Evolutionary conservation across 2,329 filamentous ascomycete genomes (phyloP), one percentile per base, ranked within the genome.

Genomic region (Diplodia mutila): DNA sequence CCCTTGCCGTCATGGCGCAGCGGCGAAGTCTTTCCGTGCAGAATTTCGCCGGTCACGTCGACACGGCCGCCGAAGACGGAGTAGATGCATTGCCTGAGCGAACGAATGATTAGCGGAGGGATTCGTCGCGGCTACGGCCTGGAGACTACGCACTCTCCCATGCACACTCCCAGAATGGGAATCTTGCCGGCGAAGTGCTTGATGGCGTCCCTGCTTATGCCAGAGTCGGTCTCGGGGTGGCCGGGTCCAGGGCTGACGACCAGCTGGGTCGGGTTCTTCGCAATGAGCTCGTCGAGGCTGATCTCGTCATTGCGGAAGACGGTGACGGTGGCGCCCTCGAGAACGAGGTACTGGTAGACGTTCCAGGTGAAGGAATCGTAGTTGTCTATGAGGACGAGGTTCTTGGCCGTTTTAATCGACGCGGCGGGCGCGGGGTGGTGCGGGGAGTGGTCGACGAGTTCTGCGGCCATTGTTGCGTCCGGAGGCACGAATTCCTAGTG

Each of bases 351-450:
- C 80, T 99, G 96, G 80, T 98, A 99, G 68, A 99, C 93, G 77
- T 99, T 99, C 93, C 94, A 99, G 68, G 94, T 97, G 80, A 99
- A 99, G 3, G 95, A 98, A 80, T 99, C 95, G 80, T 98, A 99
- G 81, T 99, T 99, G 85, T 99, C 95, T 75, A 99, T 97, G 71
- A 99, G 86, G 70, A 99, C 87, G 68, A 99, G 86, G 80, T 98
- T 98, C 67, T 91, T 91, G 29, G 95, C 95, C 61, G 89, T 93
- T 27, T 90, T 79, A 65, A 97, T 84, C 42, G 89, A 89, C 64
- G 89, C 84, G 34, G 90, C 89, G 64, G 91, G 90, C 70, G 90
- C 86, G 69, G 92, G 91, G 79, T 97, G 90, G 77, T 91, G 90
- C 74, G 94, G 93, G 69, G 94, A 97, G 80, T 97, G 90, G 78